These are phyloP conservation scores for Serendipita indica DNA, from an alignment of 768 basidiomycete genomes.

Conservation along the genomic window DNA sequence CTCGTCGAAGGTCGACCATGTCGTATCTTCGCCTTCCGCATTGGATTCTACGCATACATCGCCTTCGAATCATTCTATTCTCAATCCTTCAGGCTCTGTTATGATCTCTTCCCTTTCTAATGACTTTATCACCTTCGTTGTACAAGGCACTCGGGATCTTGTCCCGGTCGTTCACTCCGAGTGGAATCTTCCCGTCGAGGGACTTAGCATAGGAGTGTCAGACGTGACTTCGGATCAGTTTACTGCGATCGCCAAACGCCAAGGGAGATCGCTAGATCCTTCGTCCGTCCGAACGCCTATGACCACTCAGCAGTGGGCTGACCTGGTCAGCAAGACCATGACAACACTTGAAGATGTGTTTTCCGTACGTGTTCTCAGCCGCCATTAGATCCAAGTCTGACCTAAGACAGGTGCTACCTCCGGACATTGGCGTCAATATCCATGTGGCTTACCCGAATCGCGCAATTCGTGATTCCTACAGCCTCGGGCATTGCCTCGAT, in stretches of 20 bases:
- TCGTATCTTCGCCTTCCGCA: conserved; percentile 25
- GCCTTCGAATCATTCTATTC: conserved; percentile 46
- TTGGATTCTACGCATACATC: conserved; percentile 51
- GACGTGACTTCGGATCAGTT: conserved; percentile 81
- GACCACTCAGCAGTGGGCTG: conserved; percentile 25
- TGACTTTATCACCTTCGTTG: conserved; percentile 68
- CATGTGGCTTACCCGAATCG: conserved; percentile 66
- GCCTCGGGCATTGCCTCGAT: conserved; percentile 41
- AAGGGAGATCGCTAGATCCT: conserved; percentile 32
- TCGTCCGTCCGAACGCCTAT: conserved; percentile 4
- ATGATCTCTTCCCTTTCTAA: conserved; percentile 84
- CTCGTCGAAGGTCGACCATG: conserved; percentile 23
- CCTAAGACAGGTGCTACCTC: conserved; percentile 21
- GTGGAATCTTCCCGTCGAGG: conserved; percentile 58
- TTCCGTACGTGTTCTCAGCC: conserved; percentile 34
- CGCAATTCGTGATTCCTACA: conserved; percentile 29
- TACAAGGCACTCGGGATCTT: conserved; percentile 85
- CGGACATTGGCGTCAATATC: conserved; percentile 54
- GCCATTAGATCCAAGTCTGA: background rate
- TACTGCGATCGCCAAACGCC: conserved; percentile 39
- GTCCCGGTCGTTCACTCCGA: conserved; percentile 75
- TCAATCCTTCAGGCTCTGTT: conserved; percentile 35
- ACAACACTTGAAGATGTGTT: conserved; percentile 61
- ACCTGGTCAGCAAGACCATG: conserved; percentile 27
- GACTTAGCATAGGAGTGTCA: conserved; percentile 62